Evolutionary conservation across 2,329 filamentous ascomycete species (phyloP).

Genomic region (Orbilia oligospora): DNA sequence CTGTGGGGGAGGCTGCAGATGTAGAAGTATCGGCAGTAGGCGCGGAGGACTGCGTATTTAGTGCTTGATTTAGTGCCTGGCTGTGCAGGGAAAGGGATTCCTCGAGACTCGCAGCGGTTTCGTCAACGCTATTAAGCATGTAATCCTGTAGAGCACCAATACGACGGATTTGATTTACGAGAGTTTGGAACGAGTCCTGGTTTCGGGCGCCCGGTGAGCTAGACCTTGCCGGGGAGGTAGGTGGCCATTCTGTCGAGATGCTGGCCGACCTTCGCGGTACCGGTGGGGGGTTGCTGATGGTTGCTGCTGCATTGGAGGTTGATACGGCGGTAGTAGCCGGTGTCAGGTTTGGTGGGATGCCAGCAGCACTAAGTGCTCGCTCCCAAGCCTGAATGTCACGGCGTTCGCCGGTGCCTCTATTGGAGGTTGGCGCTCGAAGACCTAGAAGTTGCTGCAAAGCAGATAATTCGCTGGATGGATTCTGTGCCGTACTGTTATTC

Average conservation of each 20-base stretch:
- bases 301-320: conserved; percentile 53
- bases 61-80: conserved; percentile 52
- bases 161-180: conserved; percentile 63
- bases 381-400: conserved; percentile 58
- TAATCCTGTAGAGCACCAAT: conserved; percentile 64
- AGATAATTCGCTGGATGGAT: conserved; percentile 31
- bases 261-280: conserved; percentile 41
- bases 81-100: conserved; percentile 55
- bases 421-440: conserved; percentile 29
- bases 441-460: conserved; percentile 52
- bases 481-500: conserved; percentile 30
- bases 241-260: conserved; percentile 53
- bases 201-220: conserved; percentile 36
- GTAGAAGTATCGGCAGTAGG: neutral
- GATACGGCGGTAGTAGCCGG: conserved; percentile 53
- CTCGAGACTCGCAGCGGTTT: conserved; percentile 58
- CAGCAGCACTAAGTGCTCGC: conserved; percentile 47
- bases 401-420: conserved; percentile 41
- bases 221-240: conserved; percentile 30
- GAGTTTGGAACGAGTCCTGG: conserved; percentile 62
- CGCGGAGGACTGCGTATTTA: conserved; percentile 14
- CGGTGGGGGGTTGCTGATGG: conserved; percentile 56
- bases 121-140: conserved; percentile 62
- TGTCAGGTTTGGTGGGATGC: conserved; percentile 45
- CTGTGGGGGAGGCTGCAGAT: neutral